Conservation (phyloP, 495 filamentous ascomycete species). For the Xeromyces bisporus region DNA sequence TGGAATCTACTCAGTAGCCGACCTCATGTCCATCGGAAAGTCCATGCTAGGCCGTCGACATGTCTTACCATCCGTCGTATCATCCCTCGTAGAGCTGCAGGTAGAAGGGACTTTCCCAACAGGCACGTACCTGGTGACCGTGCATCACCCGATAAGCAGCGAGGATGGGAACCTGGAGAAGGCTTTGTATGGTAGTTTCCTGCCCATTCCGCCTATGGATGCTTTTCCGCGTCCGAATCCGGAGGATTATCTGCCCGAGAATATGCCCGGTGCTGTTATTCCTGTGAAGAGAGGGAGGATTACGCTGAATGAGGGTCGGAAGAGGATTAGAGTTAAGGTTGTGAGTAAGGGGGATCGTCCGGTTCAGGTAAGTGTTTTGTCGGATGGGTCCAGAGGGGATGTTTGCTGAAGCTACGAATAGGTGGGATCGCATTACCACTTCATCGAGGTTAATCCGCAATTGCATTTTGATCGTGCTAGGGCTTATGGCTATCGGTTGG, state of each 20-base stretch:
- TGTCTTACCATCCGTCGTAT: constrained; percentile 66
- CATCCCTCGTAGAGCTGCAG: constrained; percentile 66
- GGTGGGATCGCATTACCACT: constrained; percentile 92
- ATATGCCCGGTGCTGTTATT: constrained; percentile 66
- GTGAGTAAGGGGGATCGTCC: constrained; percentile 82
- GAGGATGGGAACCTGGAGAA: constrained; percentile 76
- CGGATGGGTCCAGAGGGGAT: neutral
- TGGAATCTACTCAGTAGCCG: constrained; percentile 80
- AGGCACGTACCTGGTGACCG: constrained; percentile 89
- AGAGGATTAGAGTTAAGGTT: constrained; percentile 55
- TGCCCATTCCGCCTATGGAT: constrained; percentile 56
- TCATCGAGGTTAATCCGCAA: constrained; percentile 83
- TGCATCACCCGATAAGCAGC: constrained; percentile 74
- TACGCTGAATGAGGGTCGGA: constrained; percentile 55
- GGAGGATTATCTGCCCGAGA: constrained; percentile 42
- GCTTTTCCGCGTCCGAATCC: constrained; percentile 48
- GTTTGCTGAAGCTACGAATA: constrained; percentile 8
- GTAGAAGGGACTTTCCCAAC: constrained; percentile 86
- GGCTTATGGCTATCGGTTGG: constrained; percentile 72
- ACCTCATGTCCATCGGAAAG: constrained; percentile 82
- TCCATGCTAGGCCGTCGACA: constrained; percentile 90
- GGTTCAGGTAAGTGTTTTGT: constrained; percentile 45
- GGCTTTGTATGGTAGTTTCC: constrained; percentile 82
- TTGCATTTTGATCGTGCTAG: constrained; percentile 79
- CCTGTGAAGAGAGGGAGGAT: constrained; percentile 47